phyloP scores from a whole-genome alignment of 352 stramenopile species.

The Pythium chondricola region DNA sequence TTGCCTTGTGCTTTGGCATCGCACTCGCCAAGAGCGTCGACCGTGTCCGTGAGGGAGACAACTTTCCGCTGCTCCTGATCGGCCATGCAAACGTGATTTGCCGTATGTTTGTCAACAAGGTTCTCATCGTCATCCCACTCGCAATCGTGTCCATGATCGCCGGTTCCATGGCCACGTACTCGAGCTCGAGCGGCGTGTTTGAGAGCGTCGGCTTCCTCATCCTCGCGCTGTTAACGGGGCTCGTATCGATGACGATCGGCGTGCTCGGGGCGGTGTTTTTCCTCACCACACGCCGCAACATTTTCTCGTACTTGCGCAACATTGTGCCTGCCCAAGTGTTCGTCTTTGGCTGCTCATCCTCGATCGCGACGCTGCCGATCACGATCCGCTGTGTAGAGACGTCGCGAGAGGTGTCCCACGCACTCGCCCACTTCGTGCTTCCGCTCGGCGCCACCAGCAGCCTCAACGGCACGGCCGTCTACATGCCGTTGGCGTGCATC shows the following conservation, averaged over 20 bases:
- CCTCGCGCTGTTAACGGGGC: conserved; percentile 32
- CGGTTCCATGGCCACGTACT: conserved; percentile 52
- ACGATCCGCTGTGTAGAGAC: conserved; percentile 70
- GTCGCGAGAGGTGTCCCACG: conserved; percentile 51
- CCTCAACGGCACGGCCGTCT: conserved; percentile 66
- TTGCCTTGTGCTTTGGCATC: conserved; percentile 60
- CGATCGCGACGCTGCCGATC: conserved; percentile 71
- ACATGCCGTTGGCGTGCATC: conserved; percentile 66
- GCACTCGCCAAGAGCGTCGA: conserved; percentile 58
- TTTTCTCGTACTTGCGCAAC: conserved; percentile 60
- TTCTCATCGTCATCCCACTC: conserved; percentile 59
- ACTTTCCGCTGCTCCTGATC: conserved; percentile 65
- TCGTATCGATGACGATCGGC: conserved; percentile 42
- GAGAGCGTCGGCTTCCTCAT: conserved; percentile 48
- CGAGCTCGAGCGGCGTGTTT: conserved; percentile 32
- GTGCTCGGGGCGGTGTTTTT: conserved; percentile 50
- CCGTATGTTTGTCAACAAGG: conserved; percentile 64
- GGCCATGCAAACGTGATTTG: conserved; percentile 59
- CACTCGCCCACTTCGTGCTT: conserved; percentile 58
- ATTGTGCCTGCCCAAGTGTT: conserved; percentile 75
- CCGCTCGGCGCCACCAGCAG: conserved; percentile 65
- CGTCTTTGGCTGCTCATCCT: conserved; percentile 72
- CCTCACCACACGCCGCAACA: conserved; percentile 47
- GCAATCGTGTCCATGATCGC: conserved; percentile 71
- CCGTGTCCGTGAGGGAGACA: conserved; percentile 36